Conservation (phyloP, 176 grass and related monocot genomes). For the Secale cereale region DNA sequence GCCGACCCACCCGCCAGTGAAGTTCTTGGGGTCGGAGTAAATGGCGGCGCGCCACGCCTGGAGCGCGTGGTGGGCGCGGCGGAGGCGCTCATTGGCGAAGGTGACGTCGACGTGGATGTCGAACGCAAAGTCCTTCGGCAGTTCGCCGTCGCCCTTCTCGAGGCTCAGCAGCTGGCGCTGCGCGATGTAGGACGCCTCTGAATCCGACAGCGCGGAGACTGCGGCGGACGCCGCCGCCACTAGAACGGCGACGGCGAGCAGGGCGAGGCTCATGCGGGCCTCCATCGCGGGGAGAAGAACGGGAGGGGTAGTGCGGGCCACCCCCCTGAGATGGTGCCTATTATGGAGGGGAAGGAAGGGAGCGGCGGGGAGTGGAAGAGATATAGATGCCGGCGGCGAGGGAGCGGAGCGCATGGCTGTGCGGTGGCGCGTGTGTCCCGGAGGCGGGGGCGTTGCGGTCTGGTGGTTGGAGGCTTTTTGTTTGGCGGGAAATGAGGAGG, state of each 20-base stretch:
- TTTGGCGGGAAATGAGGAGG: conserved; percentile 5
- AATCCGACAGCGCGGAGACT: conserved; percentile 17
- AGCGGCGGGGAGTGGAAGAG: background rate
- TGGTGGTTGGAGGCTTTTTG: conserved; percentile 16
- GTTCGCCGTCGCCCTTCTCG: conserved; percentile 30
- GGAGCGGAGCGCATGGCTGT: background rate
- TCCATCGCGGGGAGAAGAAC: conserved; percentile 35
- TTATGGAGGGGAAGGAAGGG: background rate
- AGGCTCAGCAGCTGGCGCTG: conserved; percentile 52
- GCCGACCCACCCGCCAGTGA: conserved; percentile 56
- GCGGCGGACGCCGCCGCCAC: rapidly evolving
- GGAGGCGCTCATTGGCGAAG: conserved; percentile 54
- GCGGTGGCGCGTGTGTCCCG: conserved; percentile 17
- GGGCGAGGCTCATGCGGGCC: background rate
- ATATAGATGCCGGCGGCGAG: conserved; percentile 29
- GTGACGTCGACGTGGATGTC: conserved; percentile 46
- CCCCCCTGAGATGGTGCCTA: conserved; percentile 29
- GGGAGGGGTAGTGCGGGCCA: conserved; percentile 23
- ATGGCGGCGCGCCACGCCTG: conserved; percentile 65
- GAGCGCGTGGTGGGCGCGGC: conserved; percentile 45
- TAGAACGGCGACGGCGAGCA: background rate
- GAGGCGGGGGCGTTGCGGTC: background rate
- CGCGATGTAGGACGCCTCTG: conserved; percentile 40
- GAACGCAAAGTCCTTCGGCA: conserved; percentile 62
- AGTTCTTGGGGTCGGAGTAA: conserved; percentile 78